Percentiles rank a stretch among this genome's conserved stretches.
These are phyloP conservation scores for Lentinula aciculospora DNA, from an alignment of 768 basidiomycete genomes.

Conservation along the genomic window DNA sequence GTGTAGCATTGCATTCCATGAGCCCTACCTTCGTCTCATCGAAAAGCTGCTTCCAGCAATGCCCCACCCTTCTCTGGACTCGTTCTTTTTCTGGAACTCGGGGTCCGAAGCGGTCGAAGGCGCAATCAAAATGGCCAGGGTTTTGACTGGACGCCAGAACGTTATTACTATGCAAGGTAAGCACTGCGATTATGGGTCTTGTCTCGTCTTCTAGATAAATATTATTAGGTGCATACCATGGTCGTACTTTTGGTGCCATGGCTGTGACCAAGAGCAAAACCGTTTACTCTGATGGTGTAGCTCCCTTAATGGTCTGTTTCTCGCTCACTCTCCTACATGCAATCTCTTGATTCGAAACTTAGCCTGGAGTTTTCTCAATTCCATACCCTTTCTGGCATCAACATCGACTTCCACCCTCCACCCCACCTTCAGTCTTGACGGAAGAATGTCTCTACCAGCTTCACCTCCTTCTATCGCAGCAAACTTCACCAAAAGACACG, in stretches of 20 bases:
- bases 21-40: conserved; percentile 83
- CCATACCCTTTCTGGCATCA: conserved; percentile 97
- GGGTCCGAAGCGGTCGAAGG: conserved; percentile 93
- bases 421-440: conserved; percentile 53
- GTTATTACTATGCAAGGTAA: conserved; percentile 87
- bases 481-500: conserved; percentile 78
- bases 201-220: neutral
- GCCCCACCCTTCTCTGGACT: conserved; percentile 87
- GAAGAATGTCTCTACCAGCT: conserved; percentile 72
- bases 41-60: conserved; percentile 81
- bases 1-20: conserved; percentile 88
- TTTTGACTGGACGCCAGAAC: conserved; percentile 75
- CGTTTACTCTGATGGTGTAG: conserved; percentile 72
- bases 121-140: conserved; percentile 81
- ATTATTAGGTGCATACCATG: neutral
- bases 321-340: neutral
- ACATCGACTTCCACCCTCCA: conserved; percentile 48
- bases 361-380: conserved; percentile 80
- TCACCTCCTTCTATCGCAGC: conserved; percentile 70
- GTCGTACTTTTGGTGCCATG: conserved; percentile 65
- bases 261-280: conserved; percentile 94
- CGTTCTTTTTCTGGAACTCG: conserved; percentile 97
- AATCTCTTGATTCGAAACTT: neutral
- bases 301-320: conserved; percentile 73
- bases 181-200: neutral